These are phyloP conservation scores for Neurospora sp. DNA, from an alignment of 495 filamentous ascomycete genomes.

Conservation along the genomic window DNA sequence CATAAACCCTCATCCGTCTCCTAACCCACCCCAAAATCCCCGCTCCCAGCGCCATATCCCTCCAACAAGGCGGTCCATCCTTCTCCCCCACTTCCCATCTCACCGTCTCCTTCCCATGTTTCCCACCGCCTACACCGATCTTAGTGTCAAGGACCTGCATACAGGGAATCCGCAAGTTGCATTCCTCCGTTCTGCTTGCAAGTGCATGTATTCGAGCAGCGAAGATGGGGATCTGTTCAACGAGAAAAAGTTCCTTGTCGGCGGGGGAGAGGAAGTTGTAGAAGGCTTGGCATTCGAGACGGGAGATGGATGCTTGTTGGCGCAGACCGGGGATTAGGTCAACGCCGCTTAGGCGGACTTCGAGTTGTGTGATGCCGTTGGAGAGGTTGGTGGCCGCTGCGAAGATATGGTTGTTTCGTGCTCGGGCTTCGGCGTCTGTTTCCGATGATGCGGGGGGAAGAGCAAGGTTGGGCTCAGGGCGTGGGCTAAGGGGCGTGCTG, in stretches of 20 bases:
- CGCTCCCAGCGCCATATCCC: background rate
- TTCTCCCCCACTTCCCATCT: background rate
- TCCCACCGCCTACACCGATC: background rate
- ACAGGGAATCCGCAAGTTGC: fast-evolving
- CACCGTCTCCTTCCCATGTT: background rate
- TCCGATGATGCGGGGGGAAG: background rate
- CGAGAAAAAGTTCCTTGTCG: background rate
- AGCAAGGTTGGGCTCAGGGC: background rate
- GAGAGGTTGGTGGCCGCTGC: background rate
- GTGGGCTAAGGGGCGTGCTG: background rate
- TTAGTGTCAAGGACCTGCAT: background rate
- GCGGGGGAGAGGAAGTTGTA: background rate
- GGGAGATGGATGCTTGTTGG: background rate
- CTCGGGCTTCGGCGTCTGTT: background rate
- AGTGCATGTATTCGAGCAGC: background rate
- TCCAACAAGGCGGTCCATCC: background rate
- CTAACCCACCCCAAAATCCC: background rate
- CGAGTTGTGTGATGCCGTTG: background rate
- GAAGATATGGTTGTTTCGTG: background rate
- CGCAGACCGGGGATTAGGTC: background rate
- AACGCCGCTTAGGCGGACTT: background rate
- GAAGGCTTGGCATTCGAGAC: background rate
- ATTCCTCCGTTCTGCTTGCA: background rate
- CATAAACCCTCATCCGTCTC: background rate
- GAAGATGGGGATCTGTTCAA: background rate